A percentile compares a stretch with the other conserved stretches of the same genome.
Evolutionary conservation across 495 filamentous ascomycete genomes (phyloP).

Genomic region (Pyrenula massariospora): DNA sequence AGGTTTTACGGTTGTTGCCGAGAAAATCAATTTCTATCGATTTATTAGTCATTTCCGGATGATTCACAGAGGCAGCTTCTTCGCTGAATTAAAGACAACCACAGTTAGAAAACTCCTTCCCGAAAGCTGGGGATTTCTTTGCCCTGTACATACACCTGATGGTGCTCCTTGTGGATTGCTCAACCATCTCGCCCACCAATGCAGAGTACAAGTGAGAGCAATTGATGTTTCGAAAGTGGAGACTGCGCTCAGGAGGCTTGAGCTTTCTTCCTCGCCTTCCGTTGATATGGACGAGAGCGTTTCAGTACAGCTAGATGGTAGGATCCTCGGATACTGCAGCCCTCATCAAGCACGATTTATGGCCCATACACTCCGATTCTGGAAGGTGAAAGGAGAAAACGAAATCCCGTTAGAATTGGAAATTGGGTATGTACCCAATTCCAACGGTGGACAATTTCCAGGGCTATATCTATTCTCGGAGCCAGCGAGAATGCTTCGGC

Average conservation of each 20-base stretch:
- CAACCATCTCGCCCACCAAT: constrained; percentile 94
- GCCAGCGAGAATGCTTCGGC: constrained; percentile 74
- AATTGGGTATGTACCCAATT: constrained; percentile 81
- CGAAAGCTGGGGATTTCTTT: constrained; percentile 96
- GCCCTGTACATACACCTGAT: constrained; percentile 95
- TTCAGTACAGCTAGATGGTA: constrained; percentile 79
- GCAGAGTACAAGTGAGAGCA: constrained; percentile 65
- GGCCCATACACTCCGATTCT: constrained; percentile 73
- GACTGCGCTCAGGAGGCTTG: constrained; percentile 59
- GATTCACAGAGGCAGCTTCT: constrained; percentile 98
- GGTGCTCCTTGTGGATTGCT: constrained; percentile 87
- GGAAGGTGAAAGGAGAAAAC: constrained; percentile 91
- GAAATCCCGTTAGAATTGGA: constrained; percentile 75
- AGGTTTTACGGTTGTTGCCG: constrained; percentile 90
- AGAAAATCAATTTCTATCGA: constrained; percentile 97
- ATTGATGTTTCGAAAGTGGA: constrained; percentile 64
- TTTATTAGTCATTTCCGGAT: constrained; percentile 99
- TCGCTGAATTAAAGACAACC: constrained; percentile 93
- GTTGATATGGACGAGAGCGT: constrained; percentile 69
- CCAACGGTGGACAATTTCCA: constrained; percentile 82
- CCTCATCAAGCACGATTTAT: constrained; percentile 69
- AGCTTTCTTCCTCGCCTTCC: constrained; percentile 59
- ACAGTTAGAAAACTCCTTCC: constrained; percentile 90
- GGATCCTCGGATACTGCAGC: constrained; percentile 79
- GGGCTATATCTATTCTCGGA: constrained; percentile 89